These are phyloP conservation scores for Angomonas deanei DNA, from an alignment of 208 protist species.

Conservation along the genomic window DNA sequence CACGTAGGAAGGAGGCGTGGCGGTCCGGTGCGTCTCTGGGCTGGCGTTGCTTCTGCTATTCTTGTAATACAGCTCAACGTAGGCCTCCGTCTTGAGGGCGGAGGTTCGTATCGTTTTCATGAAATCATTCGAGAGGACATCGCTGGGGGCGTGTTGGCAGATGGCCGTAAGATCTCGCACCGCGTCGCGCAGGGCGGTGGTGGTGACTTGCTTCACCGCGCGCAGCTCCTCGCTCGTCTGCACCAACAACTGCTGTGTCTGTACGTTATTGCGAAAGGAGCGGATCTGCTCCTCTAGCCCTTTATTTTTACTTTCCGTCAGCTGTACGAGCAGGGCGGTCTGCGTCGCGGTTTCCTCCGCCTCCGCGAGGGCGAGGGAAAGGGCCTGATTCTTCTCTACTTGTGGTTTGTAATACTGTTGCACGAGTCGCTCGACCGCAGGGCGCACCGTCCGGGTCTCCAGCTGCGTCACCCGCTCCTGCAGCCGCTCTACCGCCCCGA, in stretches of 20 bases:
- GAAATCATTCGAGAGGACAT: slow-evolving; percentile 25
- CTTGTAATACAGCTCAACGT: slow-evolving; percentile 24
- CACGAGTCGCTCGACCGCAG: neutral
- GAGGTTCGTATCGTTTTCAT: slow-evolving; percentile 32
- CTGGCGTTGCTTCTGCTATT: neutral
- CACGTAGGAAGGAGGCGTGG: neutral
- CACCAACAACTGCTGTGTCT: neutral
- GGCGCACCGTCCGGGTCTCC: neutral
- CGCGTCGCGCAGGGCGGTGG: neutral
- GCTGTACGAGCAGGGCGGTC: neutral
- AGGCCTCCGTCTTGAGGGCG: slow-evolving; percentile 44
- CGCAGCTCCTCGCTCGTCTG: neutral
- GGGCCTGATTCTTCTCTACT: too few species aligned
- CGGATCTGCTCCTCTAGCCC: neutral
- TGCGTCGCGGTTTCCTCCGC: neutral
- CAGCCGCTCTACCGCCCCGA: neutral
- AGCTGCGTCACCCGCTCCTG: neutral
- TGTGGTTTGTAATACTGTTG: slow-evolving; percentile 10
- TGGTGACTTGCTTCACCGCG: too few species aligned
- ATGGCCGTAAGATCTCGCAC: neutral
- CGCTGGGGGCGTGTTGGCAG: neutral
- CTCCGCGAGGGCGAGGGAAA: too few species aligned
- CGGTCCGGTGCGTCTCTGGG: too few species aligned
- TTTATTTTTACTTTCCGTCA: neutral
- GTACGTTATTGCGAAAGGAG: neutral